Base-by-base conservation (phyloP, 2,329 filamentous ascomycete genomes). In the Pseudodiploospora longispora region DNA sequence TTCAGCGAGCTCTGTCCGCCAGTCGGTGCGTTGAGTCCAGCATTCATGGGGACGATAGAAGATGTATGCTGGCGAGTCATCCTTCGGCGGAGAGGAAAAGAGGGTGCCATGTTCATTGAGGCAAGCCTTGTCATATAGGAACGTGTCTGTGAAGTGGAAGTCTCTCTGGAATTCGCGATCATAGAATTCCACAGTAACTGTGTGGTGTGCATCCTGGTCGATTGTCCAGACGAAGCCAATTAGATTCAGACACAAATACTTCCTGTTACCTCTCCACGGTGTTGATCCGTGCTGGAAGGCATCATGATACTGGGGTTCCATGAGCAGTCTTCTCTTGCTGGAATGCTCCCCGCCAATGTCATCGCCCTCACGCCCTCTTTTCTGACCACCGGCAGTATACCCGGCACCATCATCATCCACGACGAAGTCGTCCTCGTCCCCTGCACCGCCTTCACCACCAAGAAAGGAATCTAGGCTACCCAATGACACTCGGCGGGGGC, bases 21-120 rank as follows among this genome's bases (percentile, higher is more conserved):
- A 97, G 64, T 98, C 93, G 19, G 81, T 79, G 41, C 93, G 78
- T 40, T 87, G 78, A 2, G 90, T 96, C 93, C 93, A 98, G 1
- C 87, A 94, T 67, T 98, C 91, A 59, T 98, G 93, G 0, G 94
- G 93, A 6, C 93, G 80, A 64, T 97, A 98, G 65, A 95, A 96
- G n/a, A 98, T 80, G 30, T 82, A 83, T 4, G 91, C 87, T 2
- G 86, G 82, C 7, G 63, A 55, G 46, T 82, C 78, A 30, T 80
- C 75, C 6, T 72, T 74, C 1, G 87, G 80, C 27, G 83, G 85
- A 48, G 86, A 91, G 1, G 89, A 85, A 59, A 96, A 96, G 1
- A 95, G 74, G 1, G 88, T 76, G 10, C 93, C 91, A 44, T 87
- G 82, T 46, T 94, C 85, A 54, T 87, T 82, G 46, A 98, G 72